Conservation (phyloP, 306 rosid species). For the Rosa rugosa region DNA sequence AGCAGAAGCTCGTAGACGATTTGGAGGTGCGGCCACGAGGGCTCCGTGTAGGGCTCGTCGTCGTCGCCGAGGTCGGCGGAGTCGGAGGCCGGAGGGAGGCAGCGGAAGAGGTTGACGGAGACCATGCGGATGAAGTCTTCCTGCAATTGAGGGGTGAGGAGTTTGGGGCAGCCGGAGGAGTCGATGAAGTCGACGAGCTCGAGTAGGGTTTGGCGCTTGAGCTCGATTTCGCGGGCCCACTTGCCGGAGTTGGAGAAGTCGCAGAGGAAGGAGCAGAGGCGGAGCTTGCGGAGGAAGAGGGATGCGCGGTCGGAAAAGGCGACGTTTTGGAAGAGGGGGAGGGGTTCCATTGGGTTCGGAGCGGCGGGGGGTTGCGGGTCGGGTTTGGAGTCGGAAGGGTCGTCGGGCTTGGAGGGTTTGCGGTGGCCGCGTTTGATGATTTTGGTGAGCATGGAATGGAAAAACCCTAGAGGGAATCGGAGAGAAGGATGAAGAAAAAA, state of each 20-base stretch:
- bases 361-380: constrained; percentile 11
- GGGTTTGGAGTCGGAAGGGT: constrained; percentile 14
- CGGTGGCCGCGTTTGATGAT: constrained; percentile 61
- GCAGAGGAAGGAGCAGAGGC: constrained; percentile 44
- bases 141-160: constrained; percentile 42
- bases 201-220: constrained; percentile 66
- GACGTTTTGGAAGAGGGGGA: constrained; percentile 52
- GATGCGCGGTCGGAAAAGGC: constrained; percentile 39
- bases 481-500: neutral
- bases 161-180: constrained; percentile 30
- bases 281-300: constrained; percentile 52
- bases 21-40: constrained; percentile 65
- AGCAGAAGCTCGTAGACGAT: constrained; percentile 60
- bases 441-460: constrained; percentile 49
- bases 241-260: constrained; percentile 47
- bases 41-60: constrained; percentile 50
- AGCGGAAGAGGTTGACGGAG: constrained; percentile 64
- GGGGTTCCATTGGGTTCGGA: constrained; percentile 37
- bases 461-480: neutral
- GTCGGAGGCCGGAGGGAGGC: constrained; percentile 51
- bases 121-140: constrained; percentile 65
- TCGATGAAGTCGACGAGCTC: constrained; percentile 56
- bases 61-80: constrained; percentile 46
- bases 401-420: constrained; percentile 44
- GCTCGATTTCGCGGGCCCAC: constrained; percentile 46